Evolutionary conservation across 371 early-diverging fungal species (phyloP), one percentile per base, ranked within the genome.

Genomic region (Rhizopus delemar): DNA sequence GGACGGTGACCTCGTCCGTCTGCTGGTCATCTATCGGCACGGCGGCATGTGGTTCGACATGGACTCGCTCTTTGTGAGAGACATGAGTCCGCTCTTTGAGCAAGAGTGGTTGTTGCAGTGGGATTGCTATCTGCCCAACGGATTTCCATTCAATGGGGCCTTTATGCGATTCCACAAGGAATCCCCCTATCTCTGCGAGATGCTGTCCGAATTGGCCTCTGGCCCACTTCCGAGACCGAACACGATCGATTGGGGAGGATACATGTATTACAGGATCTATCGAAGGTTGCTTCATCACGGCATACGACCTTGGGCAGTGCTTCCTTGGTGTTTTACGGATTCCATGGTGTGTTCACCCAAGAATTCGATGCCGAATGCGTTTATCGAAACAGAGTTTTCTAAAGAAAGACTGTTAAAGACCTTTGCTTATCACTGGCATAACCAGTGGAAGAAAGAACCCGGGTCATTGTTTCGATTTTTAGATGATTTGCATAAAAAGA

Each of bases 31-130:
- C 9, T 82, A 82, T 46, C 67, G 73, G 0, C 68, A 78, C 56
- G 82, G 82, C 12, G 82, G 82, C 28, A 76, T 82, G 78, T 82
- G 82, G 82, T 82, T 82, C 50, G 82, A 82, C 59, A 82, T 82
- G 82, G 82, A 82, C 43, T 69, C 77, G 0, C 56, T 82, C 8
- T 71, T 82, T 52, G 71, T 82, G 9, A 60, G 82, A 32, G 82
- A 82, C 54, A 74, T 82, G 76, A 57, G 70, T 1, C 82, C 82
- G 0, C 59, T 82, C 4, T 60, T 78, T 8, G 80, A 82, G 46
- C 77, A 73, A 36, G 82, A 82, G 59, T 82, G 82, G 82, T 45
- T 82, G 12, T 65, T 70, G 4, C 80, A 79, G 51, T 82, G 82
- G 82, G 82, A 82, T 65, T 82, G 82, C 38, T 82, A 73, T 62